phyloP scores from a whole-genome alignment of 2,329 filamentous ascomycete species.

The Clarireedia homoeocarpa region DNA sequence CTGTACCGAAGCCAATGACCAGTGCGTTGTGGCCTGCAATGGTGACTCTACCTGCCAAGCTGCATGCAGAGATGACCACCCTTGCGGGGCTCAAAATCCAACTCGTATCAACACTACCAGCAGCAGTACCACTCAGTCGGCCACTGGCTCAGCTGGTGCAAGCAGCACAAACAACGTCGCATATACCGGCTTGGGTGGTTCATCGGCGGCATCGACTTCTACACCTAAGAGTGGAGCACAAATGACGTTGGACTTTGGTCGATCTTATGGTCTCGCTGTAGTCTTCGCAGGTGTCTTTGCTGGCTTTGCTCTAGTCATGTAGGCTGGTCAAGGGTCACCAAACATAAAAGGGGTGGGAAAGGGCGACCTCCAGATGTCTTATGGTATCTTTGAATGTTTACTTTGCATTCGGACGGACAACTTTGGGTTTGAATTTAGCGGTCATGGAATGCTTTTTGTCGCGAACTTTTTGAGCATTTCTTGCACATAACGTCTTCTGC shows the following conservation, averaged over 20 bases:
- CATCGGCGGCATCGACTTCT: slow-evolving; percentile 19
- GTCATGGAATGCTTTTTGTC: slow-evolving; percentile 1
- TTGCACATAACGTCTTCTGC: neutral
- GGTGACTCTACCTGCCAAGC: slow-evolving; percentile 50
- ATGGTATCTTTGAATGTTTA: neutral
- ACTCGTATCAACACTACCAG: slow-evolving; percentile 49
- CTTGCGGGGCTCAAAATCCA: slow-evolving; percentile 64
- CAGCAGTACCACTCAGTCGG: slow-evolving; percentile 33
- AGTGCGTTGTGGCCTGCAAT: slow-evolving; percentile 55
- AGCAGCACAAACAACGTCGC: slow-evolving; percentile 26
- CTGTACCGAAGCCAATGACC: slow-evolving; percentile 62
- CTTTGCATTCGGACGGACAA: slow-evolving; percentile 17
- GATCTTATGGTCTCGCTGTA: slow-evolving; percentile 47
- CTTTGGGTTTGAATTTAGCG: slow-evolving; percentile 5
- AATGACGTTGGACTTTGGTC: slow-evolving; percentile 41
- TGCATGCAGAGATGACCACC: slow-evolving; percentile 56
- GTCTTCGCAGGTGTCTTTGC: slow-evolving; percentile 47
- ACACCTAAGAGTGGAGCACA: slow-evolving; percentile 27
- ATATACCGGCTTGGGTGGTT: slow-evolving; percentile 37
- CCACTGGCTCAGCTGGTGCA: slow-evolving; percentile 33
- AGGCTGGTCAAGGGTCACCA: slow-evolving; percentile 8
- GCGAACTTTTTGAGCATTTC: neutral
- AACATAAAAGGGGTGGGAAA: neutral
- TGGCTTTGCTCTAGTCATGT: slow-evolving; percentile 48
- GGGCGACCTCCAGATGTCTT: neutral